Evolutionary conservation across 352 stramenopile species (phyloP), one percentile per base, ranked within the genome.

Genomic region (Peronospora belbahrii): DNA sequence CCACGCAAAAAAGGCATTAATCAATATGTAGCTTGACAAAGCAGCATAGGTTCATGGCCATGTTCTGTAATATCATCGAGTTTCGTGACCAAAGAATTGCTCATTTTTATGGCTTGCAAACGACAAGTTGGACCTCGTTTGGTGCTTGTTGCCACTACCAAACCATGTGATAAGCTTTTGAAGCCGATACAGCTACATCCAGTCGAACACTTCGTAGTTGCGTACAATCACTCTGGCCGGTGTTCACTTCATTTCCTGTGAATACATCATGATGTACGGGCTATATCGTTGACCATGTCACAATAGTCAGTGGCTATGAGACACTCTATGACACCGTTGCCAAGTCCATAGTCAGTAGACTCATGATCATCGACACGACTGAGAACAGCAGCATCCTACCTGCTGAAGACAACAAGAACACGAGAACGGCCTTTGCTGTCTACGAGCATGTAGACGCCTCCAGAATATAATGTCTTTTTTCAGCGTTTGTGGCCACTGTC

Each of bases 21-120:
- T 36, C 42, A 67, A 10, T 87, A 80, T 52, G 70, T 38, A 52
- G 50, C 1, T 41, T 44, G 20, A 77, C 62, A 4, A 60, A 80
- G 18, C 53, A 83, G 25, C 64, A 85, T 40, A 74, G 71, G 17
- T 86, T 90, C 37, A 59, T 90, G 13, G 78, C 69, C 43, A 86
- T 88, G 70, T 88, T 88, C 32, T 84, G 75, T 40, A 73, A 88
- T 31, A 73, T 90, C 20, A 51, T 85, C 37, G 64, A 83, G 59
- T 88, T 90, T 38, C 60, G 47, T 1, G 67, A 89, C 27, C 56
- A 63, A 3, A 53, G 50, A 25, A 68, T 89, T 20, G 77, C 63
- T 7, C 60, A 65, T 2, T 80, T n/a, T 82, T 11, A 73, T 89
- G 6, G 74, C 63, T 7, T 56, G 59, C 42, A 70, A 75, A 36